These are phyloP conservation scores for Styphnolobium japonicum DNA, from an alignment of 306 rosid genomes.

Conservation along the genomic window DNA sequence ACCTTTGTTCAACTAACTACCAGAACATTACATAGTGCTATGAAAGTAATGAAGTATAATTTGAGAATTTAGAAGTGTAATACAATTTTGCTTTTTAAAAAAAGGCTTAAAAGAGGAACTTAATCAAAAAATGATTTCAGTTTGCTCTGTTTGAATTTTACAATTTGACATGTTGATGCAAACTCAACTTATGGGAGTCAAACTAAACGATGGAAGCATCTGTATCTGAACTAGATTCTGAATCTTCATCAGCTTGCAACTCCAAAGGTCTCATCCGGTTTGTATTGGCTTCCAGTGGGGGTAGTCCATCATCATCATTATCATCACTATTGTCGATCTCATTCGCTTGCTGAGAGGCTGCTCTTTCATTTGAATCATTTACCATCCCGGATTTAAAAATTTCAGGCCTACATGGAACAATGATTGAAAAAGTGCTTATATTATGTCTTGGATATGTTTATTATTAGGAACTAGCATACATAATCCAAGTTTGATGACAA, in stretches of 20 bases:
- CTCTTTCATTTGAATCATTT: slow-evolving; percentile 40
- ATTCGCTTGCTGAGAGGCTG: slow-evolving; percentile 42
- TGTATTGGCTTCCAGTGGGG: slow-evolving; percentile 84
- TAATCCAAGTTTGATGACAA: not conserved
- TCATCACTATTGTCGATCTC: slow-evolving; percentile 41
- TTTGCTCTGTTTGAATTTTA: not conserved
- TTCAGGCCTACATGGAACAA: slow-evolving; percentile 64
- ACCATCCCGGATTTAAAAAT: slow-evolving; percentile 47
- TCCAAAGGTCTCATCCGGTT: slow-evolving; percentile 75
- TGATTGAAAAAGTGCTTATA: slow-evolving; percentile 16
- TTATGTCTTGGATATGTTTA: not conserved
- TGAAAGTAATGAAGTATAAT: not conserved
- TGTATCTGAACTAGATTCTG: slow-evolving; percentile 51
- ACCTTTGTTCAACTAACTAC: not conserved
- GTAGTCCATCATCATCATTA: slow-evolving; percentile 77
- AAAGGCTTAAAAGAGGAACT: not conserved
- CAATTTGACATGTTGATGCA: slow-evolving; percentile 7
- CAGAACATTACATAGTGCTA: not conserved
- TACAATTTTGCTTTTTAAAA: too few relatives aligned
- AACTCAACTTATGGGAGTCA: not conserved
- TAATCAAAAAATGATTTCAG: not conserved
- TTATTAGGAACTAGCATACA: not conserved
- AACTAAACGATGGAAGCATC: slow-evolving; percentile 38
- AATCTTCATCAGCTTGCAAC: slow-evolving; percentile 43
- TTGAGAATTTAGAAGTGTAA: too few relatives aligned